phyloP scores from a whole-genome alignment of 495 filamentous ascomycete genomes.

The Penicillium nucicola region DNA sequence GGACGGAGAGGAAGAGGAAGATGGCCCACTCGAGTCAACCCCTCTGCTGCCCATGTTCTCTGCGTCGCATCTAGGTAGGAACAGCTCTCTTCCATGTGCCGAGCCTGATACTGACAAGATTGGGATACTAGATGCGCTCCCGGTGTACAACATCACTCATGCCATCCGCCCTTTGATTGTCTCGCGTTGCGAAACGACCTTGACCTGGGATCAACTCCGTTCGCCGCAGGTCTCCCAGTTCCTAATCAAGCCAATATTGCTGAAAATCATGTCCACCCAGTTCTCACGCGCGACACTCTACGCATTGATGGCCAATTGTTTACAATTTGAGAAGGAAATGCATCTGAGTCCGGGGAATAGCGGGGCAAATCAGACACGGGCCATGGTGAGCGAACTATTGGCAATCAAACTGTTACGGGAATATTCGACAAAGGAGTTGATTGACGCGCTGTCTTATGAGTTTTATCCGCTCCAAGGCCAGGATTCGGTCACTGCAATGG shows the following conservation, averaged over 20 bases:
- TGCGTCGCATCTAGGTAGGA: constrained; percentile 69
- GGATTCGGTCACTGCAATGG: constrained; percentile 39
- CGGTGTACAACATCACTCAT: constrained; percentile 87
- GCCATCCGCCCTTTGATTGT: constrained; percentile 78
- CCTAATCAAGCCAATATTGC: constrained; percentile 85
- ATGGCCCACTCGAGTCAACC: constrained; percentile 52
- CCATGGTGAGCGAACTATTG: constrained; percentile 86
- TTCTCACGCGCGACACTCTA: constrained; percentile 85
- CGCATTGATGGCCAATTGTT: constrained; percentile 85
- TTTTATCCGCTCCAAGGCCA: constrained; percentile 88
- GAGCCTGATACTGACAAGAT: constrained; percentile 9
- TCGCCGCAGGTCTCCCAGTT: constrained; percentile 96
- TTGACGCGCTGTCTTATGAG: constrained; percentile 90
- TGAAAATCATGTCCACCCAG: constrained; percentile 73
- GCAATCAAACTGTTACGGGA: constrained; percentile 87
- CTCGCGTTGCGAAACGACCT: constrained; percentile 79
- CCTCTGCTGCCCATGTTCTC: constrained; percentile 82
- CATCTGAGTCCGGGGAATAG: constrained; percentile 77
- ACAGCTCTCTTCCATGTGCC: background rate
- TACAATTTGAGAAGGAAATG: constrained; percentile 88
- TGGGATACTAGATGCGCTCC: constrained; percentile 58
- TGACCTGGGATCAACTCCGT: constrained; percentile 93
- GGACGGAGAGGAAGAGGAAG: constrained; percentile 52
- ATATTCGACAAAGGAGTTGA: constrained; percentile 79
- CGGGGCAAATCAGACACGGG: constrained; percentile 75